Base-by-base conservation (phyloP, 768 basidiomycete species). In the Lactarius vividus region DNA sequence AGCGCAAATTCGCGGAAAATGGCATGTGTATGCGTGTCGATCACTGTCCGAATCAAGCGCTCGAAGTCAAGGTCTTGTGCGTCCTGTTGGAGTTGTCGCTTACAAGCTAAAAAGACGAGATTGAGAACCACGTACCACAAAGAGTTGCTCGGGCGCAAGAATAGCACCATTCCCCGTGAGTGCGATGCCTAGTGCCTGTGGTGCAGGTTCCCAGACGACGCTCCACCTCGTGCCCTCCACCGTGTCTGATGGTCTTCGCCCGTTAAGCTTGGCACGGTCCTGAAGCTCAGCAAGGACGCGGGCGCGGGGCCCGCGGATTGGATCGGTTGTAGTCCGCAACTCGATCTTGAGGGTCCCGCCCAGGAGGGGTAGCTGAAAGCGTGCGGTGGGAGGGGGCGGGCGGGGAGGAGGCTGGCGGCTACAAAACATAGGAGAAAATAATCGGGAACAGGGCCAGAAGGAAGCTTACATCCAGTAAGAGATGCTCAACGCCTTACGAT, bases 381-480 rank as follows among this genome's bases (percentile, higher is more conserved):
- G 79, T 56, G 72, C 70, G 49, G 70, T 73, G 16, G 71, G 76
- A 53, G 75, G 71, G 1, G 76, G 75, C 73, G 70, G 7, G 29
- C 71, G 63, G 7, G 66, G 53, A 49, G 77, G 72, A 15, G 77
- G 70, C 57, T 77, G 74, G 54, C 80, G 77, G 23, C 83, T 84
- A 57, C 37, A 39, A 15, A 26, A 63, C 11, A 55, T 61, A 57
- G 29, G 31, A 9, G n/a, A 26, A 42, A 31, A 71, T 54, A 66
- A 64, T 28, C 40, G 37, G 53, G 31, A 39, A 55, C 18, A 26
- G 40, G 16, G 3, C 9, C 26, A 49, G 55, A 65, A 40, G 16
- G 37, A 26, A 4, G 74, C 77, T 64, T 73, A 94, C 94, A 90
- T 79, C 96, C 96, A 98, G 73, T 98, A 98, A n/a, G 85, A 85